These are phyloP conservation scores for Pulveroboletus frians DNA, from an alignment of 768 basidiomycete genomes.

Conservation along the genomic window DNA sequence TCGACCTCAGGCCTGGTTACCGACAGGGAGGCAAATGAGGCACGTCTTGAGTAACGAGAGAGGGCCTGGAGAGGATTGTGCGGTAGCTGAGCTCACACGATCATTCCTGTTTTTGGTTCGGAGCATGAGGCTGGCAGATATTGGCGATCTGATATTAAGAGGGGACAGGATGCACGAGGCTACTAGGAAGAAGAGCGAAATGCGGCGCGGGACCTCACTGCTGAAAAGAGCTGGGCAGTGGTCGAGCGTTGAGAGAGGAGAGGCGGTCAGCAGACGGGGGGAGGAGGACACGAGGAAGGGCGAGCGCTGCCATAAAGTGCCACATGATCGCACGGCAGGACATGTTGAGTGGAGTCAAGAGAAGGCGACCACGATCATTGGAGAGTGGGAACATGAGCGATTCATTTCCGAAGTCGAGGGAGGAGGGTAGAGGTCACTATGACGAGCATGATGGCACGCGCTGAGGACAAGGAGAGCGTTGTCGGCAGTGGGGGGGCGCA, in stretches of 20 bases:
- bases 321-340: constrained; percentile 23
- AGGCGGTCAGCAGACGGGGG: constrained; percentile 3
- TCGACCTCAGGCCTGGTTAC: constrained; percentile 6
- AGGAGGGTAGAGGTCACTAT: constrained; percentile 22
- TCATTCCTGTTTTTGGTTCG: constrained; percentile 22
- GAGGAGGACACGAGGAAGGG: constrained; percentile 11
- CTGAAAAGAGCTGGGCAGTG: not conserved
- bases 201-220: not conserved
- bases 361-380: constrained; percentile 25
- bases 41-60: constrained; percentile 9
- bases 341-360: constrained; percentile 30
- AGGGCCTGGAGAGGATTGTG: not conserved
- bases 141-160: constrained; percentile 31
- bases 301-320: constrained; percentile 14
- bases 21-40: constrained; percentile 8
- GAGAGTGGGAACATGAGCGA: constrained; percentile 27
- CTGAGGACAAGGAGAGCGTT: constrained; percentile 22
- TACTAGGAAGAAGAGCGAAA: constrained; percentile 3
- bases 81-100: constrained; percentile 18
- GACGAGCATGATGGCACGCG: constrained; percentile 10
- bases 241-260: constrained; percentile 3
- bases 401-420: constrained; percentile 33
- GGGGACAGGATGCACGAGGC: constrained; percentile 28
- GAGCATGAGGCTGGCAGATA: constrained; percentile 28
- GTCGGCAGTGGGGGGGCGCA: constrained; percentile 17